These are phyloP conservation scores for Auriscalpium orientale DNA, from an alignment of 768 basidiomycete species.

Conservation along the genomic window DNA sequence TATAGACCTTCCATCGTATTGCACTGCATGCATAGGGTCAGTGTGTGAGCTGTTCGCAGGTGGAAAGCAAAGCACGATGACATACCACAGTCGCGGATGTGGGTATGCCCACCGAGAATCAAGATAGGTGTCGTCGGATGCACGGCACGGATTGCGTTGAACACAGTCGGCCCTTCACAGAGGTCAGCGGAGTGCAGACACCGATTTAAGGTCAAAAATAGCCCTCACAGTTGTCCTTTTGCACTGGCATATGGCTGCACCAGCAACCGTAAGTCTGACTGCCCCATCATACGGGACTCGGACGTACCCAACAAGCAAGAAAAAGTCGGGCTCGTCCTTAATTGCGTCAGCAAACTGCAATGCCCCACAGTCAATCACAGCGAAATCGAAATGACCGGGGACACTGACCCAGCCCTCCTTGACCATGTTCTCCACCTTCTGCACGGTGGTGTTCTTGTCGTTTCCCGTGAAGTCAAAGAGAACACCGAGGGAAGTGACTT, in stretches of 20 bases:
- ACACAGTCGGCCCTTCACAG: slow-evolving; percentile 57
- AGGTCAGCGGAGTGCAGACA: not conserved
- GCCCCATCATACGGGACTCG: not conserved
- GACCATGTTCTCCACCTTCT: slow-evolving; percentile 66
- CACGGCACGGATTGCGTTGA: slow-evolving; percentile 61
- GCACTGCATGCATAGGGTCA: slow-evolving; percentile 28
- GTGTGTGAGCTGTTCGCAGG: not conserved
- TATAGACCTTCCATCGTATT: slow-evolving; percentile 71
- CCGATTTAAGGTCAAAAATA: not conserved
- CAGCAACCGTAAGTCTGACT: not conserved
- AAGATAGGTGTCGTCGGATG: slow-evolving; percentile 75
- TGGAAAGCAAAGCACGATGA: slow-evolving; percentile 9
- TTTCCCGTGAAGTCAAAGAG: slow-evolving; percentile 73
- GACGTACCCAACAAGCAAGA: slow-evolving; percentile 62
- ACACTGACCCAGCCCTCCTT: slow-evolving; percentile 63
- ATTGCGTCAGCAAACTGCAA: slow-evolving; percentile 71
- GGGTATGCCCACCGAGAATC: slow-evolving; percentile 77
- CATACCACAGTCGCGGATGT: slow-evolving; percentile 73
- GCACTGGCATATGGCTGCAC: slow-evolving; percentile 75
- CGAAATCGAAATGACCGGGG: not conserved
- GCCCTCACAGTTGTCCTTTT: slow-evolving; percentile 53
- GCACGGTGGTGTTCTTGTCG: slow-evolving; percentile 65
- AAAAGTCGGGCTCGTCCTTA: slow-evolving; percentile 73
- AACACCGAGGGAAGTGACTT: slow-evolving; percentile 74
- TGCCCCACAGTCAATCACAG: not conserved